Conservation (phyloP, 331 rosid species). For the Stylosanthes scabra region DNA sequence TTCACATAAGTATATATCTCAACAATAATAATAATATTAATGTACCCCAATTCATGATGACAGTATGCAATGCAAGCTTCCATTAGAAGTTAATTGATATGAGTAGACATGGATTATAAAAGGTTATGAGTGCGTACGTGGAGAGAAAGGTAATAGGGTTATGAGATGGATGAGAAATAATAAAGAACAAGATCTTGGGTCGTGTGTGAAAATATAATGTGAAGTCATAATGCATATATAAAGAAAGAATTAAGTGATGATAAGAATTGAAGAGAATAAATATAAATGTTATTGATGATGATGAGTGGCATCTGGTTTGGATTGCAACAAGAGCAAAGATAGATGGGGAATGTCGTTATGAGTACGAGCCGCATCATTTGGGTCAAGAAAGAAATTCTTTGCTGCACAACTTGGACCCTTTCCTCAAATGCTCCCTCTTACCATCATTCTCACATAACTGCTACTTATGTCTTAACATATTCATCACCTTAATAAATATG, state of each 20-base stretch:
- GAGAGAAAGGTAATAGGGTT: constrained; percentile 19
- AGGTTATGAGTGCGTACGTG: constrained; percentile 34
- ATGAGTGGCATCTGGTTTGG: constrained; percentile 45
- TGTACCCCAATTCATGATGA: constrained; percentile 22
- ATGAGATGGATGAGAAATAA: background rate
- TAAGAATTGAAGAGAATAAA: too few relatives aligned
- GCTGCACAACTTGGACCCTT: constrained; percentile 54
- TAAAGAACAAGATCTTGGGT: too few relatives aligned
- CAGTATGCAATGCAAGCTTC: constrained; percentile 45
- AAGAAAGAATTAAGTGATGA: too few relatives aligned
- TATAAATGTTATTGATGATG: constrained; percentile 9
- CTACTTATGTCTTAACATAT: constrained; percentile 48
- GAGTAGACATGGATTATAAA: constrained; percentile 17
- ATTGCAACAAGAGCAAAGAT: constrained; percentile 47
- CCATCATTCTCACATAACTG: constrained; percentile 73
- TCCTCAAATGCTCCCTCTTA: background rate
- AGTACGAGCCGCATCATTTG: constrained; percentile 52
- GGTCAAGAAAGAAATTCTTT: constrained; percentile 58
- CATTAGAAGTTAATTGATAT: constrained; percentile 42
- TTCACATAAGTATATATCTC: background rate
- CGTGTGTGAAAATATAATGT: too few relatives aligned
- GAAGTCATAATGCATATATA: too few relatives aligned
- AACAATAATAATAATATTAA: constrained; percentile 12
- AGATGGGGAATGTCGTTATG: too few relatives aligned
- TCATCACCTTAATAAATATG: constrained; percentile 7